Percentiles rank a stretch among this genome's conserved stretches.
Evolutionary conservation across 2,329 filamentous ascomycete species (phyloP).

Genomic region (Pezicula radicicola): DNA sequence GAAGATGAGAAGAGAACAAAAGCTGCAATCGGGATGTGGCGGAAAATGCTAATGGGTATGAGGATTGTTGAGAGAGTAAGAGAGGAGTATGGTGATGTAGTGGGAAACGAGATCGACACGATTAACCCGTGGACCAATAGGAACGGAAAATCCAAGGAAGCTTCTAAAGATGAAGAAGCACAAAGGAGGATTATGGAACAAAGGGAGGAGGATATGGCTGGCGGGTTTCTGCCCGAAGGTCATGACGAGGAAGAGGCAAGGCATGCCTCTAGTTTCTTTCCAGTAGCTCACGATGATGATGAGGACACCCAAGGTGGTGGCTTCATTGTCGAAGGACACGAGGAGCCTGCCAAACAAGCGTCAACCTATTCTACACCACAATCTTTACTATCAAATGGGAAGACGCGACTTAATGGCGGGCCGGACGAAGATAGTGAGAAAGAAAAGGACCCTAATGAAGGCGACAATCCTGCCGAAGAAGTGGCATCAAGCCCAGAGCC

Average conservation of each 20-base stretch:
- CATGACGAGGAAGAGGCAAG: constrained; percentile 43
- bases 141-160: constrained; percentile 24
- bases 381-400: constrained; percentile 10
- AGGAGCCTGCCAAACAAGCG: constrained; percentile 4
- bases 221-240: constrained; percentile 59
- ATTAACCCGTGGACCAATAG: constrained; percentile 51
- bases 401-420: background rate
- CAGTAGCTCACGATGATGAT: constrained; percentile 21
- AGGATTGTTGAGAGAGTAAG: constrained; percentile 75
- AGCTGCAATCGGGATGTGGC: constrained; percentile 72
- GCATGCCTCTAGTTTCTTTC: constrained; percentile 23
- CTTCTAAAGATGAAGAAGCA: constrained; percentile 23
- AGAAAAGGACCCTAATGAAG: constrained; percentile 11
- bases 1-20: constrained; percentile 82
- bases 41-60: constrained; percentile 82
- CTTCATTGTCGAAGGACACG: constrained; percentile 23
- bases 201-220: constrained; percentile 50
- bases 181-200: constrained; percentile 25
- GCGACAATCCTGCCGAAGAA: constrained; percentile 1
- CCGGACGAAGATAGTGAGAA: constrained; percentile 1
- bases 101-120: constrained; percentile 48
- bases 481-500: background rate
- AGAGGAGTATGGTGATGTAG: constrained; percentile 68
- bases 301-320: constrained; percentile 21
- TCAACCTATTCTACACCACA: constrained; percentile 19